A percentile compares a stretch with the other conserved stretches of the same genome.
phyloP scores from a whole-genome alignment of 768 basidiomycete species.

The Fomitopsis serialis region DNA sequence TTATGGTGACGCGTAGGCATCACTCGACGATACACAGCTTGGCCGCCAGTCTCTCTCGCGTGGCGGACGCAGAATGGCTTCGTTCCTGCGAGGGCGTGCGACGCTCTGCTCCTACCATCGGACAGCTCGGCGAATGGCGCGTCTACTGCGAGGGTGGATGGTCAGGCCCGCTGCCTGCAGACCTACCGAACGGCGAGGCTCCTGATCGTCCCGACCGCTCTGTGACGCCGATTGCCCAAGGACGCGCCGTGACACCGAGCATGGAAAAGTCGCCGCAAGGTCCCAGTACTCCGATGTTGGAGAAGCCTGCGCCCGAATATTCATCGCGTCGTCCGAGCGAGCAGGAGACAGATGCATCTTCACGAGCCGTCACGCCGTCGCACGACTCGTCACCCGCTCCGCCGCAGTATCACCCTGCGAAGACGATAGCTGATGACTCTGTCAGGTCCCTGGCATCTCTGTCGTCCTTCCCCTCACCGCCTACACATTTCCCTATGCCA shows the following conservation, averaged over 20 bases:
- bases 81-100: slow-evolving; percentile 69
- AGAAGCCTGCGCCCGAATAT: slow-evolving; percentile 14
- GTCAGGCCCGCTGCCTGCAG: slow-evolving; percentile 44
- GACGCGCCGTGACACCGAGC: neutral
- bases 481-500: slow-evolving; percentile 66
- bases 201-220: neutral
- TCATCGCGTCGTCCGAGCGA: slow-evolving; percentile 12
- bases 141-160: slow-evolving; percentile 75
- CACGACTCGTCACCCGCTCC: slow-evolving; percentile 12
- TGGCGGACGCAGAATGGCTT: slow-evolving; percentile 80
- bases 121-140: slow-evolving; percentile 67
- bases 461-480: slow-evolving; percentile 69
- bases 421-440: slow-evolving; percentile 20
- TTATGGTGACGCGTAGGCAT: slow-evolving; percentile 59
- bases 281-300: neutral
- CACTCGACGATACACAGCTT: slow-evolving; percentile 50
- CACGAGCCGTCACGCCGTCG: slow-evolving; percentile 13
- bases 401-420: slow-evolving; percentile 13
- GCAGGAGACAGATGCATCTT: slow-evolving; percentile 5
- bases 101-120: slow-evolving; percentile 59
- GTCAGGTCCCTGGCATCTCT: slow-evolving; percentile 57
- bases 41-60: slow-evolving; percentile 58
- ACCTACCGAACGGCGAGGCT: slow-evolving; percentile 30
- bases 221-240: neutral
- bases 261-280: neutral